Percentiles rank a stretch among this genome's conserved stretches.
Evolutionary conservation across 768 basidiomycete genomes (phyloP).

Genomic region (Nidularia sp.): DNA sequence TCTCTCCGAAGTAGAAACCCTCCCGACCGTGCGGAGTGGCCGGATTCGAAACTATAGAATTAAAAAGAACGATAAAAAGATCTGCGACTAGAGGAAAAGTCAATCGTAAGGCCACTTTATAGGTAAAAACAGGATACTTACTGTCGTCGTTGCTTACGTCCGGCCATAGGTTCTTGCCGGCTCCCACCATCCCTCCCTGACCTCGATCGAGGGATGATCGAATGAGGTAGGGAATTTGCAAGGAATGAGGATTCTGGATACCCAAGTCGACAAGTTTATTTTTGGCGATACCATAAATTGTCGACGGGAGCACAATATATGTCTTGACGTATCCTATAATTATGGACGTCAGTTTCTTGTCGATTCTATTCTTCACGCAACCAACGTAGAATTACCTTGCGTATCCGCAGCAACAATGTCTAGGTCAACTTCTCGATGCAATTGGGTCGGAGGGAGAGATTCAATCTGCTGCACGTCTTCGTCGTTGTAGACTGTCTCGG

Average conservation of each 20-base stretch:
- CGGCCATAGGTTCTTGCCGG: constrained; percentile 58
- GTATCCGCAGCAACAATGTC: constrained; percentile 42
- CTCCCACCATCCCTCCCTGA: constrained; percentile 50
- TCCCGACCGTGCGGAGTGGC: constrained; percentile 38
- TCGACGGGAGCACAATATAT: constrained; percentile 49
- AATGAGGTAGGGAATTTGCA: constrained; percentile 48
- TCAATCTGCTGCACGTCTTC: constrained; percentile 40
- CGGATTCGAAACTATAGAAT: constrained; percentile 24
- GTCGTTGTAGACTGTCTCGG: constrained; percentile 44
- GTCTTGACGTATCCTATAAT: constrained; percentile 42
- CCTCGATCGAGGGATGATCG: constrained; percentile 39
- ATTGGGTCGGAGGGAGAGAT: constrained; percentile 34
- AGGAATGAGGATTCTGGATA: constrained; percentile 48
- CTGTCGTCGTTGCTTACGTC: constrained; percentile 52
- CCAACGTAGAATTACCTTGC: constrained; percentile 26
- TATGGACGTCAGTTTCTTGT: not conserved
- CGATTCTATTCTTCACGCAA: not conserved
- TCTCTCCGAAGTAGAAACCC: constrained; percentile 52
- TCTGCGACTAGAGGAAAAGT: constrained; percentile 27
- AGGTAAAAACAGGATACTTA: constrained; percentile 14
- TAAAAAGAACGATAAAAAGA: constrained; percentile 40
- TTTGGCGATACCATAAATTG: constrained; percentile 55
- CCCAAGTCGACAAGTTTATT: constrained; percentile 45
- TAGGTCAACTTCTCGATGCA: constrained; percentile 50
- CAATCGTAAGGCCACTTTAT: constrained; percentile 11